Evolutionary conservation across 495 filamentous ascomycete species (phyloP).

Genomic region (Thermothielavioides terrestris): DNA sequence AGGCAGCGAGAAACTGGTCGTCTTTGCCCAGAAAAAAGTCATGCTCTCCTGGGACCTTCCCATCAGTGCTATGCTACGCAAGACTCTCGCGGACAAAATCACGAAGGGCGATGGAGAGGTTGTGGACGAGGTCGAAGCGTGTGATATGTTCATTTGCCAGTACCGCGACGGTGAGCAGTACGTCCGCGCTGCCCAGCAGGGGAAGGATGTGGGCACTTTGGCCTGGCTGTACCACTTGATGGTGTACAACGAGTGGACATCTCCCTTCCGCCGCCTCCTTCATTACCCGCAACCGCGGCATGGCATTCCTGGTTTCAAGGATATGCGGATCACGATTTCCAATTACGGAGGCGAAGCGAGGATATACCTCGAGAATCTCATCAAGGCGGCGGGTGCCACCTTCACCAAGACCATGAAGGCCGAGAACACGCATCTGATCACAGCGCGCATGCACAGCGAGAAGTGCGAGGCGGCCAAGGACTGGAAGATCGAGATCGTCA

Average conservation of each 20-base stretch:
- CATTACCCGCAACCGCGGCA: conserved; percentile 77
- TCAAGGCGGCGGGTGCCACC: conserved; percentile 69
- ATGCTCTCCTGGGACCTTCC: conserved; percentile 64
- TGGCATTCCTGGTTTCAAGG: conserved; percentile 71
- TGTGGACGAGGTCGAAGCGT: conserved; percentile 55
- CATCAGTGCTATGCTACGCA: conserved; percentile 54
- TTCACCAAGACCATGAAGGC: conserved; percentile 89
- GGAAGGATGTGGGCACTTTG: conserved; percentile 82
- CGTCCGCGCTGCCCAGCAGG: conserved; percentile 57
- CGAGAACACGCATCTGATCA: conserved; percentile 92
- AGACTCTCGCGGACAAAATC: conserved; percentile 63
- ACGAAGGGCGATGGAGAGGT: conserved; percentile 58
- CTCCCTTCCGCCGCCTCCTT: conserved; percentile 66
- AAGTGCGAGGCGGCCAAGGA: conserved; percentile 86
- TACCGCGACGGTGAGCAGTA: conserved; percentile 79
- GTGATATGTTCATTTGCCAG: conserved; percentile 77
- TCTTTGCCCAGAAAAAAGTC: conserved; percentile 58
- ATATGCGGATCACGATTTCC: conserved; percentile 72
- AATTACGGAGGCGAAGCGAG: conserved; percentile 95
- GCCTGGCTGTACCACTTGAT: conserved; percentile 91
- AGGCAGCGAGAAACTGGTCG: conserved; percentile 37
- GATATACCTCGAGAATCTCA: conserved; percentile 86
- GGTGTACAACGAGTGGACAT: conserved; percentile 78
- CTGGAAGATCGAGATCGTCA: conserved; percentile 84
- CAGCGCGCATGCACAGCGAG: conserved; percentile 76